Evolutionary conservation across 169 alveolate genomes (phyloP).

Genomic region (Plasmodium cynomolgi): DNA sequence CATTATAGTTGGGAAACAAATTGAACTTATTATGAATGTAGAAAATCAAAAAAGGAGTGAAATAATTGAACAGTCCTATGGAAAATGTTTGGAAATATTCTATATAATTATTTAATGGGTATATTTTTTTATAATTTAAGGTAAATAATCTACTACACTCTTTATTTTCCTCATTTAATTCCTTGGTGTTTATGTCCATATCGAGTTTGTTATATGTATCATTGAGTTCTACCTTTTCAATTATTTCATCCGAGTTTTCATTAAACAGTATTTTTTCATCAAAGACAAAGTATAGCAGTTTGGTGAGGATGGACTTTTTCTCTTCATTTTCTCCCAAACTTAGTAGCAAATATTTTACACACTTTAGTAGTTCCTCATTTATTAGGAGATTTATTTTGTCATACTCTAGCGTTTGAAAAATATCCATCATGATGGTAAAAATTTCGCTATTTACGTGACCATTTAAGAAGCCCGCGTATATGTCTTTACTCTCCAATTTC

Average conservation of each 20-base stretch:
- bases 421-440: constrained; percentile 36
- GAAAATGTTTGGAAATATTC: constrained; percentile 61
- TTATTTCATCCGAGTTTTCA: constrained; percentile 68
- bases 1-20: constrained; percentile 58
- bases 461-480: constrained; percentile 16
- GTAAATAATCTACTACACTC: constrained; percentile 74
- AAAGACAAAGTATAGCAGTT: constrained; percentile 43
- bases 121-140: constrained; percentile 54
- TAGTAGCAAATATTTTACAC: constrained; percentile 13
- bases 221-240: constrained; percentile 51
- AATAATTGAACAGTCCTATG: constrained; percentile 42
- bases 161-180: constrained; percentile 28
- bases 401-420: constrained; percentile 54
- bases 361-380: constrained; percentile 36
- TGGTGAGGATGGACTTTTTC: constrained; percentile 7
- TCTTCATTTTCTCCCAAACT: constrained; percentile 9
- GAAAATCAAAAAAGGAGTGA: constrained; percentile 54
- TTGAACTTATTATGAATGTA: constrained; percentile 62
- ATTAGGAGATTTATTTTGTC: constrained; percentile 57
- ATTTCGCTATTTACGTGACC: constrained; percentile 14
- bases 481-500: constrained; percentile 26
- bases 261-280: constrained; percentile 50
- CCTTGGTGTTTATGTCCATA: constrained; percentile 20
- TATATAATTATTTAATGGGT: constrained; percentile 73
- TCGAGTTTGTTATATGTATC: constrained; percentile 68